Evolutionary conservation across 805 yeast species (phyloP).

Genomic region (Saturnispora saitoi): DNA sequence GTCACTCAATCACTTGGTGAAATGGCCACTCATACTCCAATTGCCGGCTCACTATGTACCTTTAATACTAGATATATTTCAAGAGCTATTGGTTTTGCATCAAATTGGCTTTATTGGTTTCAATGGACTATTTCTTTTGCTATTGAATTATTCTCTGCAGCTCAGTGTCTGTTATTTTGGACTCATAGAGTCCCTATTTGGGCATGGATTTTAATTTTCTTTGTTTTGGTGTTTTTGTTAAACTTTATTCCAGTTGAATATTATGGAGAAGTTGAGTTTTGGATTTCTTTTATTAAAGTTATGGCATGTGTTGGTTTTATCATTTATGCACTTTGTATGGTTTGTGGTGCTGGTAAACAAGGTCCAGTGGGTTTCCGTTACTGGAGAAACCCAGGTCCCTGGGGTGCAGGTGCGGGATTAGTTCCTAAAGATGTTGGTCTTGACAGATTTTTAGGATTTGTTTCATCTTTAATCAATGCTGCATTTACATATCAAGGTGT

Average conservation of each 20-base stretch:
- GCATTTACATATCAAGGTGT: constrained; percentile 75
- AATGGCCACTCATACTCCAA: constrained; percentile 70
- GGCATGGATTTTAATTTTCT: constrained; percentile 64
- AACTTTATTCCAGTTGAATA: constrained; percentile 60
- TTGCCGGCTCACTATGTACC: constrained; percentile 57
- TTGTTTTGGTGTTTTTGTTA: constrained; percentile 41
- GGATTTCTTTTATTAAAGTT: constrained; percentile 60
- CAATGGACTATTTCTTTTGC: constrained; percentile 72
- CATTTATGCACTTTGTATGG: constrained; percentile 58
- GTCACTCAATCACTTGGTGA: constrained; percentile 69
- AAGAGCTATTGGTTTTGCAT: constrained; percentile 64
- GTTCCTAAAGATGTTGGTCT: constrained; percentile 37
- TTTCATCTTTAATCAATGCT: constrained; percentile 57
- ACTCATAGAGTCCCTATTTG: constrained; percentile 58
- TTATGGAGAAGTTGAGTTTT: constrained; percentile 69
- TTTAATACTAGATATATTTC: constrained; percentile 62
- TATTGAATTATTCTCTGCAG: constrained; percentile 60
- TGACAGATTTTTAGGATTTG: constrained; percentile 59
- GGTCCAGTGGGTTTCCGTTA: constrained; percentile 73
- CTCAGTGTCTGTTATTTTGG: constrained; percentile 59
- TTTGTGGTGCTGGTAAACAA: constrained; percentile 58
- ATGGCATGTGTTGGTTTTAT: constrained; percentile 61
- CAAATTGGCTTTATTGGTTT: constrained; percentile 67
- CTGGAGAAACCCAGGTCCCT: constrained; percentile 71
- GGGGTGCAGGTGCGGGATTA: constrained; percentile 47